Evolutionary conservation across 257 asterid genomes (phyloP), one percentile per base, ranked within the genome.

Genomic region (Salvia hispanica): DNA sequence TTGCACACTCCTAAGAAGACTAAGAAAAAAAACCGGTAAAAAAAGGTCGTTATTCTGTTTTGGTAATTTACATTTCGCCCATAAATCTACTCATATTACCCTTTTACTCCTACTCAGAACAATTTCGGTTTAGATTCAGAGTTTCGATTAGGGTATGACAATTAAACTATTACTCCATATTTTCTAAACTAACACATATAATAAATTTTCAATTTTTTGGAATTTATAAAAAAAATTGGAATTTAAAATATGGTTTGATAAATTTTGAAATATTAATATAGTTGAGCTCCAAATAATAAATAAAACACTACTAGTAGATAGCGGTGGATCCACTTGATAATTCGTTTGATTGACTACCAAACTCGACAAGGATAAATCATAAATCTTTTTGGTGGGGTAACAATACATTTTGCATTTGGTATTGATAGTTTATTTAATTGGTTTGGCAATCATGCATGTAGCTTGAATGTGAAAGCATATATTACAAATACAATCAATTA

Each of bases 11-110:
- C 68, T 58, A 57, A 47, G 62, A 64, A 67, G 62, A 69, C 43
- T 43, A 44, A 11, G 53, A 67, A 64, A 80, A 80, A 74, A 78
- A 80, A 74, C 78, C 78, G 82, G 86, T 80, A 73, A 85, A 16
- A 16, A 71, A 21, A 58, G 75, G 75, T 82, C 77, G 90, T 83
- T 80, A 70, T 72, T 73, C 68, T 61, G 78, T 66, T 80, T 67
- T 74, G 73, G 72, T 84, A 64, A 64, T 74, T 82, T 70, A 54
- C 84, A 36, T 51, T 55, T 58, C 80, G 78, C 58, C 70, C 88
- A 83, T 66, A 6, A 39, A 31, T 48, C 7, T 65, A 28, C 10
- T 63, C 60, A 65, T 74, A 18, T 33, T 47, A 37, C 59, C 59
- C 58, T 70, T 70, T 70, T 52, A 51, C 48, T 11, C 50, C 64